A percentile compares a stretch with the other conserved stretches of the same genome.
Conservation (phyloP, 306 rosid genomes). For the Cucurbita ficifolia region DNA sequence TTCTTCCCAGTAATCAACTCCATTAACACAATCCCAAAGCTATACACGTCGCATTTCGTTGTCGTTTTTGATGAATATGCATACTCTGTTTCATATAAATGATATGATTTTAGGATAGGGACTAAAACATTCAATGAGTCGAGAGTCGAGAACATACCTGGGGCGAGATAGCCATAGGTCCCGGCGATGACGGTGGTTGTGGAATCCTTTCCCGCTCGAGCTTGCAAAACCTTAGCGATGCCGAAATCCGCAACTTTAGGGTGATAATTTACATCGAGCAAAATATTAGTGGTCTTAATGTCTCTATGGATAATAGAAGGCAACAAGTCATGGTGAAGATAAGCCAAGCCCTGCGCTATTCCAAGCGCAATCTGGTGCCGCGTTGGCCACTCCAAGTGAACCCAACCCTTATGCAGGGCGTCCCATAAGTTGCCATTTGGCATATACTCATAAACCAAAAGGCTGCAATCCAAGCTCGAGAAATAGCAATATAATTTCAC, state of each 20-base stretch:
- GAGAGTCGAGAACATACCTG: neutral
- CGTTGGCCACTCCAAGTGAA: constrained; percentile 75
- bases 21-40: constrained; percentile 87
- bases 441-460: constrained; percentile 86
- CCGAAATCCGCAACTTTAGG: constrained; percentile 98
- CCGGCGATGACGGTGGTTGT: constrained; percentile 86
- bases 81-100: constrained; percentile 38
- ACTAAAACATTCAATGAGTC: neutral
- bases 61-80: constrained; percentile 92
- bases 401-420: constrained; percentile 61
- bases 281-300: constrained; percentile 75
- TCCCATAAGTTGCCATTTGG: constrained; percentile 93
- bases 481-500: constrained; percentile 75
- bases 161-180: constrained; percentile 87
- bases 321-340: constrained; percentile 84
- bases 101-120: neutral
- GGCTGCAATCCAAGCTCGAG: constrained; percentile 54
- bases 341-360: constrained; percentile 78
- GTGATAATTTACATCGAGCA: constrained; percentile 61
- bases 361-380: constrained; percentile 76
- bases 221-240: constrained; percentile 91
- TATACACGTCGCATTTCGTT: constrained; percentile 86
- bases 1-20: constrained; percentile 86
- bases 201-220: constrained; percentile 70
- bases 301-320: constrained; percentile 80